Conservation (phyloP, 2,329 filamentous ascomycete species). For the Didymella pinodella region DNA sequence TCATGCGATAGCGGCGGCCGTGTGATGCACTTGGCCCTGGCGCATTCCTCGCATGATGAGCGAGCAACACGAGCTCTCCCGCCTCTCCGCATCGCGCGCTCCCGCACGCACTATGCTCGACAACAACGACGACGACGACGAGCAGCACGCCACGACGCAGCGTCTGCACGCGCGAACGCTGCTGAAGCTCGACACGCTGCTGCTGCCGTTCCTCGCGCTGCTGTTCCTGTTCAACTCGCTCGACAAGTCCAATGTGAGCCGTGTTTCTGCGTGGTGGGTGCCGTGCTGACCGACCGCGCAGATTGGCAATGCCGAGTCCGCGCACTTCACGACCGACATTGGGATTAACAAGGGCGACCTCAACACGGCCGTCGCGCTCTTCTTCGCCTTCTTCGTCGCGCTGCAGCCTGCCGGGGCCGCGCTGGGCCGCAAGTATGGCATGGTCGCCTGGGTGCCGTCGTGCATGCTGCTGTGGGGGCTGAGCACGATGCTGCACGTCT, state of each 20-base stretch:
- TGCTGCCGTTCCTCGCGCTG: slow-evolving; percentile 61
- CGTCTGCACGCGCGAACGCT: slow-evolving; percentile 50
- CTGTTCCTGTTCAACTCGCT: slow-evolving; percentile 63
- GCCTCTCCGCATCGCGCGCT: slow-evolving; percentile 2
- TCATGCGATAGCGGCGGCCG: slow-evolving; percentile 12
- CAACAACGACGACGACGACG: slow-evolving; percentile 11
- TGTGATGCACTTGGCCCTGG: slow-evolving; percentile 13
- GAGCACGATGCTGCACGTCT: slow-evolving; percentile 58
- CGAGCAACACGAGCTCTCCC: slow-evolving; percentile 16
- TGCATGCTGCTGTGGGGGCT: slow-evolving; percentile 65
- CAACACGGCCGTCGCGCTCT: slow-evolving; percentile 64
- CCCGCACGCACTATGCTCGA: slow-evolving; percentile 14
- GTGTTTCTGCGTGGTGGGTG: no score
- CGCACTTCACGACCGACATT: slow-evolving; percentile 66
- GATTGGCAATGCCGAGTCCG: slow-evolving; percentile 64
- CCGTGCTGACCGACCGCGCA: slow-evolving; percentile 13
- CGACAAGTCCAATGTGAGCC: slow-evolving; percentile 58
- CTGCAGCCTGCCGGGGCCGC: slow-evolving; percentile 65
- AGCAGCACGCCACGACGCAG: slow-evolving; percentile 4
- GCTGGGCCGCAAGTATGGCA: slow-evolving; percentile 64
- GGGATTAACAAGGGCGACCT: slow-evolving; percentile 61
- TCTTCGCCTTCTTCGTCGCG: slow-evolving; percentile 67
- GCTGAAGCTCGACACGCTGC: slow-evolving; percentile 59
- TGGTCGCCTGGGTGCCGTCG: slow-evolving; percentile 63
- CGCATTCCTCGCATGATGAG: slow-evolving; percentile 10